phyloP scores from a whole-genome alignment of 768 basidiomycete species.

The Amanita rimosa region DNA sequence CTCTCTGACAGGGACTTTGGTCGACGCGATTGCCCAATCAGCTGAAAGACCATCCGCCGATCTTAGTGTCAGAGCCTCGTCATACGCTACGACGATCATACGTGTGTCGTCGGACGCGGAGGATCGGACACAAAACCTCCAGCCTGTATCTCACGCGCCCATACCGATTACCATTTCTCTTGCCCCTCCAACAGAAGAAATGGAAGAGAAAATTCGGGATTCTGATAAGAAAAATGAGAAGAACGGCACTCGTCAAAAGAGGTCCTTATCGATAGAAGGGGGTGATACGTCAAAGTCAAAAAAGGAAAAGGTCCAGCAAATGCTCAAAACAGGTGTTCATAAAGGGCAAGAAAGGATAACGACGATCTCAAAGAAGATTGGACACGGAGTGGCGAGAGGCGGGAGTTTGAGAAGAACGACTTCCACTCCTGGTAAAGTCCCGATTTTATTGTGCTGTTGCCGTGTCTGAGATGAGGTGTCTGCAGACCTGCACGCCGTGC shows the following conservation, averaged over 20 bases:
- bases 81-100: background rate
- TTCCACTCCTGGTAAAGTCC: conserved; percentile 55
- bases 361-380: conserved; percentile 69
- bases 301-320: conserved; percentile 67
- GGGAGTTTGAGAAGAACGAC: conserved; percentile 45
- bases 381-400: conserved; percentile 51
- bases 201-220: conserved; percentile 9
- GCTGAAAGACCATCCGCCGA: background rate
- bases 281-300: conserved; percentile 49
- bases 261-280: conserved; percentile 28
- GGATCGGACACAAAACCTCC: background rate
- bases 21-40: background rate
- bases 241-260: conserved; percentile 12
- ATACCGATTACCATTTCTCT: conserved; percentile 45
- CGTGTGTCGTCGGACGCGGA: background rate
- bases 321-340: conserved; percentile 63
- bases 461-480: background rate
- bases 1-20: background rate
- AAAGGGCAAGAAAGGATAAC: conserved; percentile 64
- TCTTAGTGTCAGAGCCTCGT: background rate
- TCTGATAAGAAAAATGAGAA: conserved; percentile 9
- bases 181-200: conserved; percentile 33
- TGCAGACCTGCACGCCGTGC: conserved; percentile 58
- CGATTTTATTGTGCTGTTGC: background rate
- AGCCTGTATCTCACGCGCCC: background rate